Conservation (phyloP, 148 eudicot species). For the Salicornia ramosissima region DNA sequence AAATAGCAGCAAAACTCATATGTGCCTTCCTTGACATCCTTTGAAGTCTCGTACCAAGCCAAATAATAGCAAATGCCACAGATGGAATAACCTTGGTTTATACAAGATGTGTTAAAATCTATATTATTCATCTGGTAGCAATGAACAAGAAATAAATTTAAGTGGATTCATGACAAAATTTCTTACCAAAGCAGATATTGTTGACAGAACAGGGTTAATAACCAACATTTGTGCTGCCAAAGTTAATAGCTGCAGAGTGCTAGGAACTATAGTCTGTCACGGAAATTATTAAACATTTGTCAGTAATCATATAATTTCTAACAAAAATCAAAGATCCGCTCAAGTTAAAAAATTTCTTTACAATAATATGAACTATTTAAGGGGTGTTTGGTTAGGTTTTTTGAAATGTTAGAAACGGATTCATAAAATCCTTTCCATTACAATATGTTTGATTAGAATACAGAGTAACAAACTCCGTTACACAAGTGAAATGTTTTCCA, state of each 20-base stretch:
- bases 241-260: constrained; percentile 71
- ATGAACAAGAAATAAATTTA: not conserved
- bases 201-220: constrained; percentile 68
- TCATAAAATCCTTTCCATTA: too few relatives aligned
- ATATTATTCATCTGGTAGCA: not conserved
- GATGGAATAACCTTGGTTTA: constrained; percentile 64
- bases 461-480: too few relatives aligned
- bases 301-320: not conserved
- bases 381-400: too few relatives aligned
- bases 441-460: too few relatives aligned
- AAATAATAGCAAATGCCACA: constrained; percentile 55
- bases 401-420: too few relatives aligned
- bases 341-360: not conserved
- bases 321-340: not conserved
- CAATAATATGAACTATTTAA: too few relatives aligned
- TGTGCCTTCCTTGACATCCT: constrained; percentile 66
- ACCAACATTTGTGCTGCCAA: constrained; percentile 87
- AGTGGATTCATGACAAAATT: constrained; percentile 1
- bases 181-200: constrained; percentile 73
- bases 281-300: constrained; percentile 2
- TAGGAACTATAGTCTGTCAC: constrained; percentile 76
- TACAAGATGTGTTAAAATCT: constrained; percentile 17
- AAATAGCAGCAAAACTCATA: constrained; percentile 69
- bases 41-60: constrained; percentile 80
- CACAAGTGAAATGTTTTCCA: too few relatives aligned